Evolutionary conservation across 2,329 filamentous ascomycete species (phyloP), one percentile per base, ranked within the genome.

Genomic region (Botrytis medusae): DNA sequence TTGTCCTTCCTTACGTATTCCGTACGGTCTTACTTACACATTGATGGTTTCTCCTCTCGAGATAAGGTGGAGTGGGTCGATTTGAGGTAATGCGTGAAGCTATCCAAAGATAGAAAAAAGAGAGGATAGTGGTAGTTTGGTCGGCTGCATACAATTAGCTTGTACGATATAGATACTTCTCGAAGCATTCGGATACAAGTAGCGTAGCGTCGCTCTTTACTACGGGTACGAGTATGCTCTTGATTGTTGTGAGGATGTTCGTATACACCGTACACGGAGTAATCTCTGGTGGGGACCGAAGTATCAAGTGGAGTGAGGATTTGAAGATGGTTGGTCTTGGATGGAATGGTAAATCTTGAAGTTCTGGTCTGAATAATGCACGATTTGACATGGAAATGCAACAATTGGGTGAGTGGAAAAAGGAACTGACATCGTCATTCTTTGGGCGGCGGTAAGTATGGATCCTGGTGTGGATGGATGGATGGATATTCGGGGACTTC

Each of bases 371-470:
- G 40, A 32, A 63, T 14, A 32, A 57, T 57, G 61, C 61, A 42
- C 40, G 40, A 63, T 63, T 44, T 44, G n/a, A 63, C 61, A 63
- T 63, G 16, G 40, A 63, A 63, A 63, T 63, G 40, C 40, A 63
- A 63, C 61, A 63, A 63, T 42, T 62, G 60, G 60, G 16, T 62
- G 60, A n/a, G 22, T 42, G 25, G 60, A 29, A 62, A 16, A 44
- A 25, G 20, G 7, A 37, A 29, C 37, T 29, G 7, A 37, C 37
- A 62, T 62, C 60, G 37, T 25, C 40, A 57, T 62, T 42, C 16
- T 62, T 2, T 42, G 60, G n/a, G n/a, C 37, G 37, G n/a, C 40
- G 40, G 61, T 44, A 32, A 44, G 40, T 57, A 54, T 54, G 51
- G 61, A 63, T 44, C 61, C 61, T 44, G 37, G 61, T 20, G 29